These are phyloP conservation scores for Cercospora sp. DNA, from an alignment of 2,329 filamentous ascomycete species.

Conservation along the genomic window DNA sequence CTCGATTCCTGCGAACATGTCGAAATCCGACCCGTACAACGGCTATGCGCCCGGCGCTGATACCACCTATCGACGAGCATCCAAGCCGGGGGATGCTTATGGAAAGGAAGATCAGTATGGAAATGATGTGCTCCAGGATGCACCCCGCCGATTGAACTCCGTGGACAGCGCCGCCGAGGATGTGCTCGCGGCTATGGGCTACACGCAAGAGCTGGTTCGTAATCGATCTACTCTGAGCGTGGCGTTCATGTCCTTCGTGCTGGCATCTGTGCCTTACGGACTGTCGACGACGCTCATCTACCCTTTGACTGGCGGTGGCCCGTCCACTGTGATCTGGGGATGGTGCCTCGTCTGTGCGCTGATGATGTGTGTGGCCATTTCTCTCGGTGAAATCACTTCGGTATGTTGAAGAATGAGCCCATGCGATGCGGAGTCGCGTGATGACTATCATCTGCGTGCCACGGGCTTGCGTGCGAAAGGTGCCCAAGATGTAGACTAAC, in stretches of 20 bases:
- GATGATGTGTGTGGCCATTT: slow-evolving; percentile 69
- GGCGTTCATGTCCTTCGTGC: slow-evolving; percentile 74
- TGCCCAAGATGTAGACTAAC: slow-evolving; percentile 18
- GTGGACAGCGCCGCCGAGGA: slow-evolving; percentile 56
- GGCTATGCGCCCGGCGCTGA: slow-evolving; percentile 16
- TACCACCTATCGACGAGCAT: slow-evolving; percentile 17
- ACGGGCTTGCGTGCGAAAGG: background rate
- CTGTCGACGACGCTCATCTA: slow-evolving; percentile 70
- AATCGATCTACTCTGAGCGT: slow-evolving; percentile 69
- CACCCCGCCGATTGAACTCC: slow-evolving; percentile 18
- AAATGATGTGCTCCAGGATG: slow-evolving; percentile 11
- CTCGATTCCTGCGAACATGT: slow-evolving; percentile 15
- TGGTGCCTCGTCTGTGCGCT: slow-evolving; percentile 69
- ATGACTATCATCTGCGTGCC: background rate
- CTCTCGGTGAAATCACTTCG: slow-evolving; percentile 72
- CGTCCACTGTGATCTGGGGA: slow-evolving; percentile 71
- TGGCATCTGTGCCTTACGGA: slow-evolving; percentile 73
- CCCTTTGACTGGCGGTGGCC: slow-evolving; percentile 66
- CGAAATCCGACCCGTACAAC: slow-evolving; percentile 20
- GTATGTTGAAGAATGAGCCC: slow-evolving; percentile 34
- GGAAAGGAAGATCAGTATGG: slow-evolving; percentile 12
- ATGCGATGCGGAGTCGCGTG: background rate
- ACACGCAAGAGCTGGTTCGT: slow-evolving; percentile 65
- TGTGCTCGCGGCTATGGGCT: slow-evolving; percentile 64
- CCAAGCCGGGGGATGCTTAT: slow-evolving; percentile 15